A percentile compares a stretch with the other conserved stretches of the same genome.
These are phyloP conservation scores for Lepidium campestre DNA, from an alignment of 441 rosid genomes.

Conservation along the genomic window DNA sequence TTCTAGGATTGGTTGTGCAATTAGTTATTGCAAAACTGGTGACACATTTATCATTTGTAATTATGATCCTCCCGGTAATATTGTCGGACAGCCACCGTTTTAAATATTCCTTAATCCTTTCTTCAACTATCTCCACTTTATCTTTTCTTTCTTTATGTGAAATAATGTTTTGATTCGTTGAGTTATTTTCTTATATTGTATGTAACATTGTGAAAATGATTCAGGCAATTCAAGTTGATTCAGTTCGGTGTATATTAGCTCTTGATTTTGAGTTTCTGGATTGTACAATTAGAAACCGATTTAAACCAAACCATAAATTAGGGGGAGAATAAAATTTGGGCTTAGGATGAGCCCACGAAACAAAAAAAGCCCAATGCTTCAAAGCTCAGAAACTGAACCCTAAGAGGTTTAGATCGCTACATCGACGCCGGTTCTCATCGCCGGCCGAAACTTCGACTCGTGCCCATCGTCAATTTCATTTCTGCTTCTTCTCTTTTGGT, in stretches of 20 bases:
- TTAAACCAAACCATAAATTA: neutral
- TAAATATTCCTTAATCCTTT: too few relatives aligned
- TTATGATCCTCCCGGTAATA: constrained; percentile 57
- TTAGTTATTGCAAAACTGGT: constrained; percentile 33
- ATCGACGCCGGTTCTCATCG: constrained; percentile 12
- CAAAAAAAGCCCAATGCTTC: neutral
- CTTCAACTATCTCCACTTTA: too few relatives aligned
- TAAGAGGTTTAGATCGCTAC: neutral
- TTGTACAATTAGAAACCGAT: neutral
- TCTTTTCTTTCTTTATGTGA: neutral
- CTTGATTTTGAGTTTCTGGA: neutral
- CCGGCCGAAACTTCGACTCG: constrained; percentile 4
- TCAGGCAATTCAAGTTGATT: neutral
- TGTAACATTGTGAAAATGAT: too few relatives aligned
- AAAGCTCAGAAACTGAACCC: constrained; percentile 11
- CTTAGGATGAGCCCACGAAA: neutral
- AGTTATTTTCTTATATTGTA: neutral
- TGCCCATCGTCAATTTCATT: neutral
- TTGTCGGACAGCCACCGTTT: constrained; percentile 51
- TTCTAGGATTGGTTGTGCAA: constrained; percentile 46
- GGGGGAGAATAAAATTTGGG: neutral
- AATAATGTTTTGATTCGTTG: neutral
- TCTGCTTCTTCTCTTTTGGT: neutral
- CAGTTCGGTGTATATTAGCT: neutral
- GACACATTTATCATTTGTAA: constrained; percentile 47